Base-by-base conservation (phyloP, 73 alveolate genomes). In the Paramecium caudatum region DNA sequence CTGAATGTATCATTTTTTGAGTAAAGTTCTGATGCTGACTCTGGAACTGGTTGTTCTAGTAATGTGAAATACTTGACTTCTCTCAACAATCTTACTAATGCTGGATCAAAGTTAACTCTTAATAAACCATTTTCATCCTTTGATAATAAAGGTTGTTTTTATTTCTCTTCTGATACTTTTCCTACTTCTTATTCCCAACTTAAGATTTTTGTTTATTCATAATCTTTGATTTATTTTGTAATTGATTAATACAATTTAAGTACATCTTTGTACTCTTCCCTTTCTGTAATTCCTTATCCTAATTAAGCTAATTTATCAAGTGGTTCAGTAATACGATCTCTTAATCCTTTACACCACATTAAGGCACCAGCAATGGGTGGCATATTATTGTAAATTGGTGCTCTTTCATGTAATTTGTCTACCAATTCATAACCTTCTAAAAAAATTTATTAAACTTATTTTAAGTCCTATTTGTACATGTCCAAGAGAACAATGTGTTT, bases 301-400 rank as follows among this genome's bases (percentile, higher is more conserved):
- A 97, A 96, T 61, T 91, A 50, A 46, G 98, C 94, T 81, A 99
- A 98, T 92, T 97, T 97, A 90, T 98, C 99, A 95, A 97, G 93
- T 8, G 99, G 99, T 90, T 99, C 99, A 62, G 97, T 93, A 93
- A 99, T 97, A 91, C 99, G 94, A 82, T 98, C 99, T 70, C 94
- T 90, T 81, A 98, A 96, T 62, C 99, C 98, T 21, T 98, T 96
- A 17, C 99, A 97, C 99, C 99, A 99, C 94, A 95, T 95, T 70
- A 99, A 93, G 88, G 99, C 99, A 23, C 99, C 99, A 12, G 99
- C 99, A 10, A 98, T 98, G 6, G 99, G 99, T 25, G 99, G 99
- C 99, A 98, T 92, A 92, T 99, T 99, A 94, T 97, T 97, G 83
- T 96, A 95, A 65, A 99, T 93, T 3, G 99, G 99, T 5, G 99